Evolutionary conservation across 1,139 yeast species (phyloP), one percentile per base, ranked within the genome.

Genomic region (Debaryomyces subglobosus): DNA sequence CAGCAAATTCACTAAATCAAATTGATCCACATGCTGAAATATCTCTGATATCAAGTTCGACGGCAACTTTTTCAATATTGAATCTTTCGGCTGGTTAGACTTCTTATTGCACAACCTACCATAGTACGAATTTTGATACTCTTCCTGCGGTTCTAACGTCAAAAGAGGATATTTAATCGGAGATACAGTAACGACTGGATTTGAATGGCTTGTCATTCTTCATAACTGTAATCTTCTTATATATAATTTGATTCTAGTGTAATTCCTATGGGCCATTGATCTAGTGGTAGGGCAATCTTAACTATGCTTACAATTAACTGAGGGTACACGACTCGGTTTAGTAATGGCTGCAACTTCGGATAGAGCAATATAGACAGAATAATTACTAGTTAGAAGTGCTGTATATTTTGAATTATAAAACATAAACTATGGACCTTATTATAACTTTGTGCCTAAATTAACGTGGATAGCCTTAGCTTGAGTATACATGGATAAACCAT

Each of bases 391-490:
- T 12, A 25, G 10, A 25, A 5, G 25, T 8, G 12, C 4, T 35
- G 25, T 35, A 35, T 18, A 35, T 21, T 35, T 35, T 20, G 10
- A 24, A 35, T 6, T 10, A 16, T 12, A 32, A 32, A 15, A 32
- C 34, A 32, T 5, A 32, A 10, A 6, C 20, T 32, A 32, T 32
- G 20, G 13, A 32, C 1, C 7, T 10, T 21, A 24, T 47, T 61
- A 65, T 48, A 65, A 61, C 39, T 44, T 53, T 43, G 53, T 61
- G 12, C 84, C 83, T 56, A 79, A 64, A 67, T 86, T 86, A 50
- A 88, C 81, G 59, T 86, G 92, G 47, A 89, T 81, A 20, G 96
- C 86, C 74, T 90, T 90, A 50, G 85, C 83, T 64, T 86, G 89
- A 33, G 95, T 84, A 71, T 89, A 90, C 55, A 83, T 79, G 49